phyloP scores from a whole-genome alignment of 108 stramenopile genomes.

The Cylindrotheca fusiformis region DNA sequence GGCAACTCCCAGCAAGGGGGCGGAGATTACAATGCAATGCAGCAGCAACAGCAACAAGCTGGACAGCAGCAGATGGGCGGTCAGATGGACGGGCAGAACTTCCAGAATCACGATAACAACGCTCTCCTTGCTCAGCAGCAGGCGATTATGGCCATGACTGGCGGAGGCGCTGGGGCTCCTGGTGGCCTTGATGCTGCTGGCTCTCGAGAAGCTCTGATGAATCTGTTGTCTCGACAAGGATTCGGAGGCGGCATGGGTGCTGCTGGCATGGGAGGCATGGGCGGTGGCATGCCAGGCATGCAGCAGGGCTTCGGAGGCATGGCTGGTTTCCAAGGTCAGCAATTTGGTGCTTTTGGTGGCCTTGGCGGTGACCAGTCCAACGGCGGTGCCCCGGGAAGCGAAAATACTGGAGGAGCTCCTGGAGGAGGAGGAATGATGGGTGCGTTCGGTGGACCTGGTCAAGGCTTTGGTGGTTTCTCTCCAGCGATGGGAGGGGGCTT shows the following conservation, averaged over 20 bases:
- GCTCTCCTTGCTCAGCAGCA: conserved; percentile 30
- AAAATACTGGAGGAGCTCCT: conserved; percentile 7
- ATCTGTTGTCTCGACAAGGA: conserved; percentile 32
- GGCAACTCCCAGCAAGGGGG: not conserved
- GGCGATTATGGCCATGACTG: conserved; percentile 31
- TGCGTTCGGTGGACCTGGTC: conserved; percentile 24
- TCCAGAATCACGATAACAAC: conserved; percentile 9
- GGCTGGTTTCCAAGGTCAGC: conserved; percentile 21
- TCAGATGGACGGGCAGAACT: not conserved
- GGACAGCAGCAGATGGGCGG: not conserved
- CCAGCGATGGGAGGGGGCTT: conserved; percentile 29
- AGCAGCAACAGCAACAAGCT: not conserved
- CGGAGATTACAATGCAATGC: not conserved
- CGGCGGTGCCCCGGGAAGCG: not conserved
- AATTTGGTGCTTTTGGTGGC: conserved; percentile 19
- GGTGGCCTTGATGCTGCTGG: conserved; percentile 32
- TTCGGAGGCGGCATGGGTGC: conserved; percentile 20
- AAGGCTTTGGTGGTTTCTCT: conserved; percentile 21
- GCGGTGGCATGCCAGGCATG: conserved; percentile 16
- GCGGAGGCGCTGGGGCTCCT: conserved; percentile 9
- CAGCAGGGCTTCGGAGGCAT: conserved; percentile 27
- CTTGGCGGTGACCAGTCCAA: conserved; percentile 2
- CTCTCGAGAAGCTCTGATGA: conserved; percentile 38
- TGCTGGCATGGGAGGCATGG: conserved; percentile 30
- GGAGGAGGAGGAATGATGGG: conserved; percentile 19